These are phyloP conservation scores for Tulasnella calospora DNA, from an alignment of 768 basidiomycete genomes.

Conservation along the genomic window DNA sequence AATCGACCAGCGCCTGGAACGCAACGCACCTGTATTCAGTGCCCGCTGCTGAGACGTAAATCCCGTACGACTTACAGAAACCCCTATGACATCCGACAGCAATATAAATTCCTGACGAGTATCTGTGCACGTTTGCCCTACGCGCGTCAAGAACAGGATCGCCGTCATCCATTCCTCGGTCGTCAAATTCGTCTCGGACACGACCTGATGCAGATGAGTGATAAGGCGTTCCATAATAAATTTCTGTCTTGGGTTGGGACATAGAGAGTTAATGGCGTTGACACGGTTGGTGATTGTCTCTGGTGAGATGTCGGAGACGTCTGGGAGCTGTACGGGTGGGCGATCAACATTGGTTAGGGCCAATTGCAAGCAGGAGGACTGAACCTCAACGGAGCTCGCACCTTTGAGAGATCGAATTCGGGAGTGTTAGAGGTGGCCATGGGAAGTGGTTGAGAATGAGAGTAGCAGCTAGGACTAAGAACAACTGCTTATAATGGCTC, in stretches of 20 bases:
- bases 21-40: slow-evolving; percentile 33
- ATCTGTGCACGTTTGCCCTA: slow-evolving; percentile 67
- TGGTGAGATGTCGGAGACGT: slow-evolving; percentile 36
- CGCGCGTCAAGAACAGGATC: slow-evolving; percentile 70
- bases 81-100: slow-evolving; percentile 75
- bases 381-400: not conserved
- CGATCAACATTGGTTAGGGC: not conserved
- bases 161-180: slow-evolving; percentile 77
- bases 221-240: slow-evolving; percentile 53
- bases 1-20: slow-evolving; percentile 56
- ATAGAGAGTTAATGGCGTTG: slow-evolving; percentile 24
- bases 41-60: too few species aligned
- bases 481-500: not conserved
- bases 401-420: slow-evolving; percentile 19
- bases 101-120: slow-evolving; percentile 70
- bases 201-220: slow-evolving; percentile 67
- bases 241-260: slow-evolving; percentile 40
- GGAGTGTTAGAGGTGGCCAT: not conserved
- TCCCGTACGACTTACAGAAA: slow-evolving; percentile 43
- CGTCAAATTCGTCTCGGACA: slow-evolving; percentile 68
- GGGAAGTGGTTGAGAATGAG: not conserved
- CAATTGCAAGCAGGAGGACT: not conserved
- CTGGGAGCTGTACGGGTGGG: slow-evolving; percentile 41
- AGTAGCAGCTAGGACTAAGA: not conserved
- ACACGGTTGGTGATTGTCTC: slow-evolving; percentile 51